Evolutionary conservation across 805 yeast species (phyloP), one percentile per base, ranked within the genome.

Genomic region (Yarrowia keelungensis): DNA sequence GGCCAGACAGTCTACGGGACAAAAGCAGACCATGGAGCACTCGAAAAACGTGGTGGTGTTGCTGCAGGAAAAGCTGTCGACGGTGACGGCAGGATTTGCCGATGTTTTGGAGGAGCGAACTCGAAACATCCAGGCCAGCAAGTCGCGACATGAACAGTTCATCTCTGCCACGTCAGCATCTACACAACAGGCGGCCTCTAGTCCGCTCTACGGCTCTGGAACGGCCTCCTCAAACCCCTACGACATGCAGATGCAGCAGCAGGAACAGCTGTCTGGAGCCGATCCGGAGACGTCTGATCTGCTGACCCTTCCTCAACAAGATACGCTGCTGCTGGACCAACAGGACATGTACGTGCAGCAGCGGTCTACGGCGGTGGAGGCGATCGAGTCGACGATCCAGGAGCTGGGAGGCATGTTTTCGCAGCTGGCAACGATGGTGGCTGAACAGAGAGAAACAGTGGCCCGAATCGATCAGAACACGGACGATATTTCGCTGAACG

Each of bases 371-470:
- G 99, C 99, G 0, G 97, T 95, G 65, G 98, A 94, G 76, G 91
- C 98, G 0, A 95, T 95, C 64, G 99, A 95, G 77, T 85, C 92
- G n/a, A 95, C 99, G 0, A 95, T 95, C 71, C 94, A 94, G 75
- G 98, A 95, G 78, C 97, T 95, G 61, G 99, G 99, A 51, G 89
- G 90, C 62, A 83, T 95, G 70, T 95, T 95, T 80, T 94, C 91
- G 74, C 99, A 95, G 79, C 83, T 95, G 74, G 97, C 98, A 5
- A 89, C 97, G 0, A 94, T 95, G 98, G 98, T 95, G 8, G 92
- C 91, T 71, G 98, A 95, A 78, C 99, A 95, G 79, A 94, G 98
- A 49, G 99, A 95, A 74, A 90, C 90, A 15, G 94, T 95, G 69
- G 98, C 94, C 78, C 83, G 98, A 75, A 95, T 95, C 71, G 99